phyloP scores from a whole-genome alignment of 179 eudicot genomes.

The Heliamphora pulchella region DNA sequence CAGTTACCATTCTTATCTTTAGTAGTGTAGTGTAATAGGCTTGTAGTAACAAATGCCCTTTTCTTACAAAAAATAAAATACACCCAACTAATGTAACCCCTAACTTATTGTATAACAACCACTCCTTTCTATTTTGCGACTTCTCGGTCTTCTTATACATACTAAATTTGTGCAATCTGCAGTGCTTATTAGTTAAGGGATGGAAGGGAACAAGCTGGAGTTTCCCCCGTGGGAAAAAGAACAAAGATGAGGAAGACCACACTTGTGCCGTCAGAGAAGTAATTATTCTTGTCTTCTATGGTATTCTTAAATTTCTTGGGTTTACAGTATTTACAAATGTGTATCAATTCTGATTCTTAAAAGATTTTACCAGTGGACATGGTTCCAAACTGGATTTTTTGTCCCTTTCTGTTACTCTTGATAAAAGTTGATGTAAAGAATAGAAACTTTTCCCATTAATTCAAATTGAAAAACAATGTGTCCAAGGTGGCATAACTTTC shows the following conservation, averaged over 20 bases:
- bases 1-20: neutral
- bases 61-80: neutral
- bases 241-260: constrained; percentile 97
- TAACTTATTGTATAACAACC: neutral
- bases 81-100: neutral
- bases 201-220: constrained; percentile 99
- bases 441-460: neutral
- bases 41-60: neutral
- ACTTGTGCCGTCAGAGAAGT: constrained; percentile 88
- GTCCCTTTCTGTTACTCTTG: neutral
- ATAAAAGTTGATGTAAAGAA: neutral
- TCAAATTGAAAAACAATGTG: neutral
- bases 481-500: neutral
- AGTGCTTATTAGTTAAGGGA: constrained; percentile 96
- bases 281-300: constrained; percentile 14
- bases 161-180: constrained; percentile 21
- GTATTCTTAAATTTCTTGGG: neutral
- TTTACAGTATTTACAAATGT: neutral
- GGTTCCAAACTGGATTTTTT: neutral
- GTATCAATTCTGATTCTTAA: too few relatives aligned
- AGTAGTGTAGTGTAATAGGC: neutral
- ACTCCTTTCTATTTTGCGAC: neutral
- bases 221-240: constrained; percentile 97
- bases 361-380: neutral
- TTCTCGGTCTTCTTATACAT: neutral